These are phyloP conservation scores for Aspergillus transmontanensis DNA, from an alignment of 2,329 filamentous ascomycete genomes.

Conservation along the genomic window DNA sequence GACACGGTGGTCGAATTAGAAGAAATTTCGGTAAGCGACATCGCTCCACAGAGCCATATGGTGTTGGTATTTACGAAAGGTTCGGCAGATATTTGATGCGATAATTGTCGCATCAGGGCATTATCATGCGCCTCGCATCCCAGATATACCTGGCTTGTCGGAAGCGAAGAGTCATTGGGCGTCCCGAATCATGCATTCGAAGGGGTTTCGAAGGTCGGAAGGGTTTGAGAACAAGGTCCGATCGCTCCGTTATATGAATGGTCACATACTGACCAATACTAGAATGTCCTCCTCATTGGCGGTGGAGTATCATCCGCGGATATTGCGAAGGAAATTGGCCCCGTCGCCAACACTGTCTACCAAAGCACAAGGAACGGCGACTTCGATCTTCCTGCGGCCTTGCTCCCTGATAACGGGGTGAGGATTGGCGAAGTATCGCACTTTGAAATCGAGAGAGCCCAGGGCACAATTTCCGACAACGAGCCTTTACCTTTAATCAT, in stretches of 20 bases:
- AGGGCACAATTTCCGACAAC: slow-evolving; percentile 11
- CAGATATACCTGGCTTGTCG: slow-evolving; percentile 51
- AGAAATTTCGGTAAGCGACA: slow-evolving; percentile 11
- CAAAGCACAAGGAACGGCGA: slow-evolving; percentile 62
- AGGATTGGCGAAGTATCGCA: slow-evolving; percentile 56
- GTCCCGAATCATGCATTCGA: slow-evolving; percentile 53
- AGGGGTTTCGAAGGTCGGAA: slow-evolving; percentile 51
- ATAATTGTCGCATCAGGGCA: slow-evolving; percentile 59
- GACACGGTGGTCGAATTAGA: slow-evolving; percentile 10
- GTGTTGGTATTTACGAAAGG: background rate
- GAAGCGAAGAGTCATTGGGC: slow-evolving; percentile 52
- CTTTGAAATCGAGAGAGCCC: slow-evolving; percentile 41
- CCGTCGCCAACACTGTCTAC: slow-evolving; percentile 48
- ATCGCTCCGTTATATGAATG: background rate
- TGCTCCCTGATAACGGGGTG: slow-evolving; percentile 57
- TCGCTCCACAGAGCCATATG: background rate
- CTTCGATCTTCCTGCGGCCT: slow-evolving; percentile 58
- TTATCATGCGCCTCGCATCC: slow-evolving; percentile 55
- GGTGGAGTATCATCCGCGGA: slow-evolving; percentile 59
- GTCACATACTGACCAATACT: background rate
- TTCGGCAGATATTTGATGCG: slow-evolving; percentile 46
- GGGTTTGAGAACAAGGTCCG: slow-evolving; percentile 58
- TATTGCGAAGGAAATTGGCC: slow-evolving; percentile 56
- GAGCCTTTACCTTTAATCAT: slow-evolving; percentile 54
- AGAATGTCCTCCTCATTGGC: slow-evolving; percentile 60